phyloP scores from a whole-genome alignment of 495 filamentous ascomycete species.

The Penicillium diatomitis region DNA sequence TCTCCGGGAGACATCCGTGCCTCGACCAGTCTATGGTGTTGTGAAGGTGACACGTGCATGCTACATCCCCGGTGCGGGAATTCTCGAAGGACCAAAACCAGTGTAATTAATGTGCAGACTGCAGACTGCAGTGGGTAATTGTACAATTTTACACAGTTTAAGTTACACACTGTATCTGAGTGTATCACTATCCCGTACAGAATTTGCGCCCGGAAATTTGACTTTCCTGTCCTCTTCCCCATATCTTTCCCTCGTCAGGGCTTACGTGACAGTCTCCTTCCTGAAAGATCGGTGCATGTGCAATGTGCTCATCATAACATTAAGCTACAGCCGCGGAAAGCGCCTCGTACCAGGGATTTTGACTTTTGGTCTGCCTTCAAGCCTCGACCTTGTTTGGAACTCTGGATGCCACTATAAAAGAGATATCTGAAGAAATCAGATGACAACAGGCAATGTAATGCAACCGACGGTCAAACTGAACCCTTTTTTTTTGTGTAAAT shows the following conservation, averaged over 20 bases:
- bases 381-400: too few relatives aligned
- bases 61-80: neutral
- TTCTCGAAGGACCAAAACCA: neutral
- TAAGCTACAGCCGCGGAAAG: slow-evolving; percentile 18
- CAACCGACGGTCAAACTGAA: too few relatives aligned
- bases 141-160: neutral
- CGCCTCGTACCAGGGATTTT: slow-evolving; percentile 8
- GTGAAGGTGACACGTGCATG: slow-evolving; percentile 1
- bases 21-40: slow-evolving; percentile 5
- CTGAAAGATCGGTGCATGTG: too few relatives aligned
- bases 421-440: too few relatives aligned
- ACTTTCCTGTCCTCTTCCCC: neutral
- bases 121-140: neutral
- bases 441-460: too few relatives aligned
- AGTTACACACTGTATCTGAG: too few relatives aligned
- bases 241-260: neutral
- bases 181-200: too few relatives aligned
- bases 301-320: neutral
- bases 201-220: neutral
- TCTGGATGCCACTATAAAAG: too few relatives aligned
- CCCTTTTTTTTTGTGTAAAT: too few relatives aligned
- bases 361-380: neutral
- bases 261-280: neutral
- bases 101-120: too few relatives aligned
- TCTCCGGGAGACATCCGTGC: slow-evolving; percentile 10